Conservation (phyloP, 805 yeast species). For the Sporopachydermia quercuum region DNA sequence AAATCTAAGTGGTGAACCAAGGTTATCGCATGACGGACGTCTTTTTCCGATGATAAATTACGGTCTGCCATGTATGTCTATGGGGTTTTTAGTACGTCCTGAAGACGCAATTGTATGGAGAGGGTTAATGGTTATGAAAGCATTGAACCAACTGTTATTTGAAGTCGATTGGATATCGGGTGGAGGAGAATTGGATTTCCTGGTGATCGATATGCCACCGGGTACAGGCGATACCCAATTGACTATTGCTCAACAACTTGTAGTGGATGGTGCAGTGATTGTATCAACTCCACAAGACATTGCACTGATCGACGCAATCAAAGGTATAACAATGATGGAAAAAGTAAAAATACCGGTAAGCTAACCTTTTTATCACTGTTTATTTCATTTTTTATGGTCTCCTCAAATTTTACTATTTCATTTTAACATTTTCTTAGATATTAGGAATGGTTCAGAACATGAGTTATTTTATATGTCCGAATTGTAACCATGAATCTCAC, state of each 20-base stretch:
- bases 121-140: slow-evolving; percentile 78
- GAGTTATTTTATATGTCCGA: slow-evolving; percentile 66
- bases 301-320: slow-evolving; percentile 64
- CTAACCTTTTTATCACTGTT: neutral
- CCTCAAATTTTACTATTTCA: neutral
- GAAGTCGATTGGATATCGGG: slow-evolving; percentile 59
- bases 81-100: slow-evolving; percentile 63
- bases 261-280: slow-evolving; percentile 64
- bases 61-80: slow-evolving; percentile 75
- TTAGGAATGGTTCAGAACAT: slow-evolving; percentile 72
- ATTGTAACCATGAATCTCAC: slow-evolving; percentile 59
- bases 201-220: slow-evolving; percentile 79
- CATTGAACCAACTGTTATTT: slow-evolving; percentile 66
- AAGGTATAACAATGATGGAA: slow-evolving; percentile 67
- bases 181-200: slow-evolving; percentile 31
- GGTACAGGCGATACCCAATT: slow-evolving; percentile 85
- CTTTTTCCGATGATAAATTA: slow-evolving; percentile 55
- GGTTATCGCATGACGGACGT: slow-evolving; percentile 34
- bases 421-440: slow-evolving; percentile 16
- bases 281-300: slow-evolving; percentile 83
- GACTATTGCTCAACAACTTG: slow-evolving; percentile 66
- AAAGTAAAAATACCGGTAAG: slow-evolving; percentile 47
- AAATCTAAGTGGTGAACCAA: slow-evolving; percentile 56
- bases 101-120: slow-evolving; percentile 70
- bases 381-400: neutral